Percentiles rank a stretch among this genome's conserved stretches.
phyloP scores from a whole-genome alignment of 2,329 filamentous ascomycete genomes.

The Paraphoma chrysanthemicola region DNA sequence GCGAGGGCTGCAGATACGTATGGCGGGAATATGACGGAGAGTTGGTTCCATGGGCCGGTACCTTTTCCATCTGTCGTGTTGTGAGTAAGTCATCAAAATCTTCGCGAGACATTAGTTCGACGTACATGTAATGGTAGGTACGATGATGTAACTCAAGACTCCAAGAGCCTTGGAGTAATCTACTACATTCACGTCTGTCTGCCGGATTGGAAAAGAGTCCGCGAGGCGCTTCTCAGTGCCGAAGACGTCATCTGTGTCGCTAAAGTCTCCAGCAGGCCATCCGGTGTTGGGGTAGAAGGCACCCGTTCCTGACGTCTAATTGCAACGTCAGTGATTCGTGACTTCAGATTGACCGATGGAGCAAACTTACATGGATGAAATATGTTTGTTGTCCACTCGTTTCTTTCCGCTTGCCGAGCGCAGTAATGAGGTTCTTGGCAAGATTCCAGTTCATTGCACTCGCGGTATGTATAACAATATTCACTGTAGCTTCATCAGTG shows the following conservation, averaged over 20 bases:
- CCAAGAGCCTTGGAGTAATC: slow-evolving; percentile 3
- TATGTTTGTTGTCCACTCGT: background rate
- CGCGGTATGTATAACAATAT: background rate
- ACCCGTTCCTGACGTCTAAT: slow-evolving; percentile 1
- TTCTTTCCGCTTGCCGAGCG: background rate
- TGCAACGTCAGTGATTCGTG: background rate
- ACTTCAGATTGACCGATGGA: background rate
- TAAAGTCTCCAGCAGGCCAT: background rate
- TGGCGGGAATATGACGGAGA: background rate
- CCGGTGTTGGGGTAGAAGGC: slow-evolving; percentile 1
- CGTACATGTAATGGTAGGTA: slow-evolving; percentile 4
- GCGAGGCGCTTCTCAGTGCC: slow-evolving; percentile 6
- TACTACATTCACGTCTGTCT: slow-evolving; percentile 6
- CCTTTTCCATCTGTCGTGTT: slow-evolving; percentile 1
- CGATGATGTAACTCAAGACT: slow-evolving; percentile 3
- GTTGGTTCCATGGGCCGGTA: slow-evolving; percentile 6
- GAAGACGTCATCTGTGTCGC: slow-evolving; percentile 1
- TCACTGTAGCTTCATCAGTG: background rate
- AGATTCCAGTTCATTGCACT: background rate
- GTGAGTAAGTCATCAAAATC: background rate
- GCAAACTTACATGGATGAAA: background rate
- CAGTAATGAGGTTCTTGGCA: background rate
- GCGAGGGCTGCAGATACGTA: background rate
- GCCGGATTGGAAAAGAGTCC: slow-evolving; percentile 2
- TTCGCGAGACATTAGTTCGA: background rate